Percentiles rank a stretch among this genome's conserved stretches.
Evolutionary conservation across 2,329 filamentous ascomycete species (phyloP).

Genomic region (Venturiaceae sp.): DNA sequence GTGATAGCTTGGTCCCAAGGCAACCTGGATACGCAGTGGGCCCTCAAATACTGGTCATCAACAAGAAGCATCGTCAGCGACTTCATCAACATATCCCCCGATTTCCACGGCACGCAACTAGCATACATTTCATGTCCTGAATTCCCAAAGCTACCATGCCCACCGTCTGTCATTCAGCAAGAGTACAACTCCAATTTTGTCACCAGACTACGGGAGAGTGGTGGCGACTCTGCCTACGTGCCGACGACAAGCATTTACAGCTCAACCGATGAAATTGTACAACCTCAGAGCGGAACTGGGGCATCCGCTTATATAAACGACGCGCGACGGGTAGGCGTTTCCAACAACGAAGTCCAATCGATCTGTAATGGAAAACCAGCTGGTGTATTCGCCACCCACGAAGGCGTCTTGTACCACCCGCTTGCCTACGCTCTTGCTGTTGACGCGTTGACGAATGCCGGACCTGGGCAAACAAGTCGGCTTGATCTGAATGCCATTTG

Average conservation of each 20-base stretch:
- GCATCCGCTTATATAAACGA: conserved; percentile 40
- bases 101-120: conserved; percentile 40
- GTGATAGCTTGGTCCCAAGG: conserved; percentile 48
- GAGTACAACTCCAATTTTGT: conserved; percentile 34
- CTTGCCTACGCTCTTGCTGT: conserved; percentile 34
- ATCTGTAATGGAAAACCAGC: conserved; percentile 31
- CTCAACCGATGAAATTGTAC: conserved; percentile 40
- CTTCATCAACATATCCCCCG: conserved; percentile 42
- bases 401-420: conserved; percentile 40
- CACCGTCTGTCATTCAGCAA: conserved; percentile 39
- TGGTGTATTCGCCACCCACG: conserved; percentile 39
- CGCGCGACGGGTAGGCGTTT: conserved; percentile 33
- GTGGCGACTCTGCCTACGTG: conserved; percentile 43
- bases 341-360: conserved; percentile 40
- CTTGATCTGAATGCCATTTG: conserved; percentile 33
- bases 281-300: conserved; percentile 35
- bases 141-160: conserved; percentile 18
- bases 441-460: conserved; percentile 39
- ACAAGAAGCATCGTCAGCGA: conserved; percentile 35
- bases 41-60: conserved; percentile 47
- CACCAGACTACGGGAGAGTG: conserved; percentile 28
- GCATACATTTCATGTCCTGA: conserved; percentile 24
- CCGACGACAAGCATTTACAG: conserved; percentile 46
- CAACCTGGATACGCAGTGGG: conserved; percentile 46
- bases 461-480: conserved; percentile 30